Conservation (phyloP, 805 yeast species). For the Starmerella roubikii region DNA sequence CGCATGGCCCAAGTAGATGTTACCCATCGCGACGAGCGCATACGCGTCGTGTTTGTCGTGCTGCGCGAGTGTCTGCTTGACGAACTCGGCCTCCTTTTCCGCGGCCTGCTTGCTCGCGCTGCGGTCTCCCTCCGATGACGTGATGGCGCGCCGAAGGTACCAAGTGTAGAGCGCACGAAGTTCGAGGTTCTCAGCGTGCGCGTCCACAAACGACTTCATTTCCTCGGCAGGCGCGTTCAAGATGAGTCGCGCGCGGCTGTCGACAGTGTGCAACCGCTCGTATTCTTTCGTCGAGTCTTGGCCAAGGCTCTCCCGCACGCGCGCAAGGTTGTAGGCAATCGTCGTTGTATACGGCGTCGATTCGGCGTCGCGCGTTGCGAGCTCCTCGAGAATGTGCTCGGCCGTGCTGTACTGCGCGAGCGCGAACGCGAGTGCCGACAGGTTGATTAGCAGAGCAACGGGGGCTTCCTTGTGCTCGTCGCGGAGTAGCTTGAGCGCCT, state of each 20-base stretch:
- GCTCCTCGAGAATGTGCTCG: slow-evolving; percentile 27
- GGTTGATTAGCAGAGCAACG: slow-evolving; percentile 48
- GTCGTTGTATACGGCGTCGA: not conserved
- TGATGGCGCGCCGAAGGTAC: slow-evolving; percentile 38
- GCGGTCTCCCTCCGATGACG: slow-evolving; percentile 13
- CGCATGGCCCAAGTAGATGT: slow-evolving; percentile 67
- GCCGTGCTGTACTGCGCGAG: slow-evolving; percentile 50
- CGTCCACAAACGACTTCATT: slow-evolving; percentile 35
- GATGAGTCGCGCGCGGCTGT: slow-evolving; percentile 12
- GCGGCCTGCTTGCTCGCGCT: slow-evolving; percentile 14
- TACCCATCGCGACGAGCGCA: slow-evolving; percentile 81
- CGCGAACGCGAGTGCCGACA: slow-evolving; percentile 69
- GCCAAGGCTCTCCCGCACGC: slow-evolving; percentile 44
- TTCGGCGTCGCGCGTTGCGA: slow-evolving; percentile 29
- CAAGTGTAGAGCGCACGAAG: slow-evolving; percentile 87
- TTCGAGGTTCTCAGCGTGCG: slow-evolving; percentile 53
- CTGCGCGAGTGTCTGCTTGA: slow-evolving; percentile 69
- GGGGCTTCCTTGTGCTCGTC: not conserved
- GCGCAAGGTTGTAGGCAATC: slow-evolving; percentile 54
- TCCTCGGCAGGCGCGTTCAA: not conserved
- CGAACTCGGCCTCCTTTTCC: slow-evolving; percentile 40
- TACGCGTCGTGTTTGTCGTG: slow-evolving; percentile 73
- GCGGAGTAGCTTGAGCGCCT: slow-evolving; percentile 42
- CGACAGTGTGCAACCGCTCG: slow-evolving; percentile 15
- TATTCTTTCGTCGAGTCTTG: slow-evolving; percentile 36